Conservation (phyloP, 2,329 filamentous ascomycete genomes). For the Myriosclerotinia curreyana region DNA sequence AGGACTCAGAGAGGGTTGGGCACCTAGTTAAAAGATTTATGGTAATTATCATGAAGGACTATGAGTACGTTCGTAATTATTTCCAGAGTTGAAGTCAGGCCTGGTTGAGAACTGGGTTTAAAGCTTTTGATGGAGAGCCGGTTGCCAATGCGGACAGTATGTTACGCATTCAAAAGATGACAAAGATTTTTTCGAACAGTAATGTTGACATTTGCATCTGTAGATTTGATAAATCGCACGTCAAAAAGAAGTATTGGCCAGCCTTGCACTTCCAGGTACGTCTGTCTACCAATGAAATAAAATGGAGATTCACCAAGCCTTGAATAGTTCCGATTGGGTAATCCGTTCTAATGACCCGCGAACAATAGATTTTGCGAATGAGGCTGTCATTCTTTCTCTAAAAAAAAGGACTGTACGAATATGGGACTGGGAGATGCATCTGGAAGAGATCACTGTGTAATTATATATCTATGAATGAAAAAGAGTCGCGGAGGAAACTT, state of each 20-base stretch:
- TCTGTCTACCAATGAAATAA: too few species aligned
- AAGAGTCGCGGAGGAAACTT: neutral
- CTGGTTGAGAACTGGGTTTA: neutral
- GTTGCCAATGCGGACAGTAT: neutral
- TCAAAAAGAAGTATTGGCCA: neutral
- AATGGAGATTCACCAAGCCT: neutral
- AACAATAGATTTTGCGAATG: neutral
- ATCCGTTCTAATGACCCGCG: neutral
- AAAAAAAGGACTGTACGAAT: too few species aligned
- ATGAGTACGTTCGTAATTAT: neutral
- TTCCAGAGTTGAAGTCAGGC: neutral
- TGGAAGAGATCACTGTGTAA: neutral
- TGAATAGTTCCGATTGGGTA: neutral
- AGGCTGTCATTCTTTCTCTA: neutral
- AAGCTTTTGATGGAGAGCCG: neutral
- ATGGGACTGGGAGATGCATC: too few species aligned
- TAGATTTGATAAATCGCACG: neutral
- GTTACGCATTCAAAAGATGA: neutral
- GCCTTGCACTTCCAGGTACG: neutral
- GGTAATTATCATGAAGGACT: slow-evolving; percentile 1
- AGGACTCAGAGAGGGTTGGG: too few species aligned
- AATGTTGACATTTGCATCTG: neutral
- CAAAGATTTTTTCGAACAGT: neutral
- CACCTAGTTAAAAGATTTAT: accelerated
- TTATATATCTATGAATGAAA: neutral